Evolutionary conservation across 2,329 filamentous ascomycete genomes (phyloP), one percentile per base, ranked within the genome.

Genomic region (Metarhizium guizhouense): DNA sequence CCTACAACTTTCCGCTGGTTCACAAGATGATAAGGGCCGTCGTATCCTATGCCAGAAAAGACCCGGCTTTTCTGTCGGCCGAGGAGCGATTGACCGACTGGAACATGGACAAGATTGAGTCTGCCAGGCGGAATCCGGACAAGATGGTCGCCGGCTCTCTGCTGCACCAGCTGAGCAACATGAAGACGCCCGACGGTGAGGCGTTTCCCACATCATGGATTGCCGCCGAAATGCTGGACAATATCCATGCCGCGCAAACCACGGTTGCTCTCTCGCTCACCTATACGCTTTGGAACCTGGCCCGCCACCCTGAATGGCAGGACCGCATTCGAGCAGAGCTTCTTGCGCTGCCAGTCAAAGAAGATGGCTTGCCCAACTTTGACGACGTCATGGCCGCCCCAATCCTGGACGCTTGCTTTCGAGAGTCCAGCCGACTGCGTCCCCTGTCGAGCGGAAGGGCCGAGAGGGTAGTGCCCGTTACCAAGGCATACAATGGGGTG

Each of bases 181-280:
- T 40, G n/a, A 53, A 53, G 47, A 56, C 55, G 5, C n/a, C 51
- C 4, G 38, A 49, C 14, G 55, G 51, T 4, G 51, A 50, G 18
- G 18, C 34, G 1, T 16, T 54, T 20, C 13, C 55, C 4, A 16
- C 20, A 14, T 14, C 51, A 8, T 56, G 47, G 51, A 53, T 56
- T 10, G 55, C 55, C n/a, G 45, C 55, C 8, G 51, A 54, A 20
- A 47, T 56, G 6, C 47, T 56, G 29, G 55, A 56, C 18, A 56
- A 56, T n/a, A 48, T 56, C 30, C 51, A 56, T 36, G 55, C 51
- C 30, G 55, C 55, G 2, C 55, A 56, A 42, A 47, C 55, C 3
- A 56, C 55, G 6, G 51, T 53, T 18, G 51, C 55, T 38, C 51
- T 53, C 30, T 34, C 55, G 3, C 51, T 56, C 25, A 56, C 55